A percentile compares a stretch with the other conserved stretches of the same genome.
These are phyloP conservation scores for Neofusicoccum sp. DNA, from an alignment of 2,329 filamentous ascomycete genomes.

Conservation along the genomic window DNA sequence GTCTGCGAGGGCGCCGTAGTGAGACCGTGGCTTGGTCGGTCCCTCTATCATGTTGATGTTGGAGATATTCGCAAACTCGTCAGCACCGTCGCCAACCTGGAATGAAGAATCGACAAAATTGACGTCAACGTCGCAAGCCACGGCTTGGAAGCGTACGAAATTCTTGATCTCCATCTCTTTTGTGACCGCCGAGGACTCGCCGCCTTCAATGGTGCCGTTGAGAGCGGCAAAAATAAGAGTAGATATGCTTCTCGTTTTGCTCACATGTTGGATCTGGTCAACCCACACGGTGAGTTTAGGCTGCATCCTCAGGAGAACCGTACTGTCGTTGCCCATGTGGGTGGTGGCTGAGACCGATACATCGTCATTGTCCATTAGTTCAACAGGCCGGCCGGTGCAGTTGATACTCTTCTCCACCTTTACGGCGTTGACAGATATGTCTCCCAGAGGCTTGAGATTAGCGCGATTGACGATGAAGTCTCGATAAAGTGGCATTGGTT, in stretches of 20 bases:
- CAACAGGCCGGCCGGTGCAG: conserved; percentile 7
- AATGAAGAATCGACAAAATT: not conserved
- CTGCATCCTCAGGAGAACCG: not conserved
- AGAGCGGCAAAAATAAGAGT: conserved; percentile 16
- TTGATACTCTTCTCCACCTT: not conserved
- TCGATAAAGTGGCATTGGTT: conserved; percentile 7
- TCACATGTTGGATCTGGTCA: conserved; percentile 2
- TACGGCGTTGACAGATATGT: conserved; percentile 12
- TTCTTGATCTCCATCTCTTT: not conserved
- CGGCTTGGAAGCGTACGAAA: not conserved
- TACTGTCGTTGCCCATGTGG: conserved; percentile 2
- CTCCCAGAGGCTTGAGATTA: not conserved
- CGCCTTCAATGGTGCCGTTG: conserved; percentile 11
- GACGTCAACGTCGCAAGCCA: conserved; percentile 18
- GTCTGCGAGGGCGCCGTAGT: conserved; percentile 12
- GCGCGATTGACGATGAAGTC: conserved; percentile 13
- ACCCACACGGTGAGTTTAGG: conserved; percentile 19
- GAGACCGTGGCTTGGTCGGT: not conserved
- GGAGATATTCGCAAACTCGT: not conserved
- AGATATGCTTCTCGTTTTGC: not conserved
- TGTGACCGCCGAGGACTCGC: not conserved
- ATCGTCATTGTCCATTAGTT: not conserved
- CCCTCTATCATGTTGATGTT: not conserved
- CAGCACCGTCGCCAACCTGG: not conserved
- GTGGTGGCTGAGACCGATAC: not conserved